Evolutionary conservation across 148 eudicot species (phyloP).

Genomic region (Chenopodium album): DNA sequence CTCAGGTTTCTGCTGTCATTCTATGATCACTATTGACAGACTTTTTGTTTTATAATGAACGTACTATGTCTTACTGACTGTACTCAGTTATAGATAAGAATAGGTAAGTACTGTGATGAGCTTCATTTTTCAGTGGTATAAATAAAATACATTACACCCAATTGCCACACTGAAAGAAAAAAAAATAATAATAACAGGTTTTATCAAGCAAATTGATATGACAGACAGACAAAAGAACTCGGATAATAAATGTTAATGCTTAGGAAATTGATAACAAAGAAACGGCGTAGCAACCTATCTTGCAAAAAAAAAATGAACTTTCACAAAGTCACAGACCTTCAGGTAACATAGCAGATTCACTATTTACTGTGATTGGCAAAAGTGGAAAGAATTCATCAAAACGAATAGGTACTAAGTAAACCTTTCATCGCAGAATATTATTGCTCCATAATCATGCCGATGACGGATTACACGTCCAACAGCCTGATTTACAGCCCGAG

Average conservation of each 20-base stretch:
- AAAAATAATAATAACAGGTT: not conserved
- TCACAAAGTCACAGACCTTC: not conserved
- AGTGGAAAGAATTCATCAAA: not conserved
- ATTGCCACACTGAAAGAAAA: not conserved
- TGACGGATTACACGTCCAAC: constrained; percentile 99
- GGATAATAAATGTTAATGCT: not conserved
- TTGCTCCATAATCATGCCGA: constrained; percentile 96
- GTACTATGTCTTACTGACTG: not conserved
- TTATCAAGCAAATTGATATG: not conserved
- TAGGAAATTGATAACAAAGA: not conserved
- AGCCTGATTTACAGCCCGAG: constrained; percentile 98
- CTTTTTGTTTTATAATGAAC: too few species aligned
- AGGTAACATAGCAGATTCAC: not conserved
- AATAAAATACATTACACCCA: not conserved
- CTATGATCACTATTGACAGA: too few species aligned
- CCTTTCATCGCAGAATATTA: constrained; percentile 98
- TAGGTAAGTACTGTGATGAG: not conserved
- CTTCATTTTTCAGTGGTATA: not conserved
- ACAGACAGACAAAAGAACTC: not conserved
- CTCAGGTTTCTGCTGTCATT: too few species aligned
- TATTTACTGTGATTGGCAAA: not conserved
- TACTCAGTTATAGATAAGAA: not conserved
- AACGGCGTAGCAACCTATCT: not conserved
- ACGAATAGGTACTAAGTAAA: constrained; percentile 12
- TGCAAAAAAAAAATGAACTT: not conserved